Base-by-base conservation (phyloP, 192 early-diverging fungal genomes). In the Linnemannia hyalina region DNA sequence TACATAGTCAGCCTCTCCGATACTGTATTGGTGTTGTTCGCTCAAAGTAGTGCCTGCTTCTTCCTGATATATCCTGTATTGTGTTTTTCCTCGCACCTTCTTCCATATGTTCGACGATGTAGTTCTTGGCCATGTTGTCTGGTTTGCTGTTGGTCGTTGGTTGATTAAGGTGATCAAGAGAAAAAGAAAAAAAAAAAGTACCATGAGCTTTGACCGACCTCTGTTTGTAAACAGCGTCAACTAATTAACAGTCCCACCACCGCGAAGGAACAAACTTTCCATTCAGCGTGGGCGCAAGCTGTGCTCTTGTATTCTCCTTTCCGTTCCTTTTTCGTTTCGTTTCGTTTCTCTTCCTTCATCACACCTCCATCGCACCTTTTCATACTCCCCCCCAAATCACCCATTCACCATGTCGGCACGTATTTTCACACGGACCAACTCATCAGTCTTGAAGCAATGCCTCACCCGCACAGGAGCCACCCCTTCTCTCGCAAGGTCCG, bases 31-130 rank as follows among this genome's bases (percentile, higher is more conserved):
- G 49, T 75, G 72, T 72, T 75, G 68, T 44, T 70, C 41, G 75
- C 52, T 38, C 36, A 42, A 73, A 42, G 75, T 10, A 22, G 41
- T 3, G 78, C 38, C 15, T 55, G 46, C 6, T 57, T 26, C 55
- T 26, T 26, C 55, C 13, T 46, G 29, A 76, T 23, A 68, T 26
- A 41, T 68, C 40, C 22, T 41, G 22, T 74, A 35, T 35, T 26
- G n/a, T 9, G 13, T 11, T 8, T 32, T 32, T 32, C 0, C 26
- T 32, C 32, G 60, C 74, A 82, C 89, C 92, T 69, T 92, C 92
- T 80, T 96, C 94, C 90, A 96, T 91, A 80, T 96, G 95, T 82
- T 96, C 95, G 65, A 96, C 91, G 82, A 96, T 94, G 87, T 92
- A 96, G 60, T 91, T 92, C 54, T 74, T 85, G 18, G 80, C 80